Conservation (phyloP, 2,329 filamentous ascomycete genomes). For the Leptosphaerulina australis region DNA sequence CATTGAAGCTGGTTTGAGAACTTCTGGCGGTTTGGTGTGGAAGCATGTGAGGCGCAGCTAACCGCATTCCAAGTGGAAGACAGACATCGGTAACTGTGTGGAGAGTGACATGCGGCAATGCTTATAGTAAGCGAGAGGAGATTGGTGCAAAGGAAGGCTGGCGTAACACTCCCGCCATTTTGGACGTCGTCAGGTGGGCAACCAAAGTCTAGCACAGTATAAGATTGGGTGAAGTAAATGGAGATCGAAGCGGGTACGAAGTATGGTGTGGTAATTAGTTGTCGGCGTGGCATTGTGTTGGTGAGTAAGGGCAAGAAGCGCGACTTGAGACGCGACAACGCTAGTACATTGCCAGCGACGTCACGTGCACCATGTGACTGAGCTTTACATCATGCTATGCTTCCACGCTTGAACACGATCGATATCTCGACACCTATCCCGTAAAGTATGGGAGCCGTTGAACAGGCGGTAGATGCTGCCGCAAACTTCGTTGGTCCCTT, state of each 20-base stretch:
- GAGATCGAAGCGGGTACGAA: constrained; percentile 3
- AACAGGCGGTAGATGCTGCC: constrained; percentile 43
- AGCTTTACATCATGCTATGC: neutral
- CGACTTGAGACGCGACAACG: constrained; percentile 18
- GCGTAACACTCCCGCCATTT: constrained; percentile 32
- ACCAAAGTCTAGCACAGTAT: constrained; percentile 6
- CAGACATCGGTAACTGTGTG: constrained; percentile 76
- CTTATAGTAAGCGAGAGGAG: constrained; percentile 46
- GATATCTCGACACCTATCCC: neutral
- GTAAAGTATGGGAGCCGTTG: constrained; percentile 37
- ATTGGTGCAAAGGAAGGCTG: constrained; percentile 28
- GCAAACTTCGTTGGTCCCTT: constrained; percentile 42
- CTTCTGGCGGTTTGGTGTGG: constrained; percentile 60
- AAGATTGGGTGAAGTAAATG: constrained; percentile 2
- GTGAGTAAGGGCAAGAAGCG: constrained; percentile 15
- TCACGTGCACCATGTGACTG: neutral
- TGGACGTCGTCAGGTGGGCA: constrained; percentile 38
- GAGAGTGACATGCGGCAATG: constrained; percentile 71
- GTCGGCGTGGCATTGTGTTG: constrained; percentile 25
- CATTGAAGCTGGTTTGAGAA: constrained; percentile 63
- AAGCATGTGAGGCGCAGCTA: constrained; percentile 49
- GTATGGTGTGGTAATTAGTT: constrained; percentile 21
- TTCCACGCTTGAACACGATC: neutral
- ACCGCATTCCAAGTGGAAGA: constrained; percentile 68
- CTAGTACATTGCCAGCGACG: neutral